These are phyloP conservation scores for Heliosperma pusillum DNA, from an alignment of 148 eudicot genomes.

Conservation along the genomic window DNA sequence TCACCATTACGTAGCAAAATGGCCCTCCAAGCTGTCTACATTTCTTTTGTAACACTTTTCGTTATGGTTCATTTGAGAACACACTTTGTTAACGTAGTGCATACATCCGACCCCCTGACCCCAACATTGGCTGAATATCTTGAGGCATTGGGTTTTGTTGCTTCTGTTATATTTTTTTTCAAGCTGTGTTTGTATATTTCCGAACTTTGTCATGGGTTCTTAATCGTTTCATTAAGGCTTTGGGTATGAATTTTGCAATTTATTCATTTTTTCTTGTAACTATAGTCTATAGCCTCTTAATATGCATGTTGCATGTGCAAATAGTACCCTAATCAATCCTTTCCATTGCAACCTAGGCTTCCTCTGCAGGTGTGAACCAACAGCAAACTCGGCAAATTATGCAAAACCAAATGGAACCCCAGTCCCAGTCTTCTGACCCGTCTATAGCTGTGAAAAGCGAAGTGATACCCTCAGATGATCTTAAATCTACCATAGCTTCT, in stretches of 20 bases:
- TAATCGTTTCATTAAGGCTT: background rate
- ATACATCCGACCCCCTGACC: background rate
- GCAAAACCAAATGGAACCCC: constrained; percentile 39
- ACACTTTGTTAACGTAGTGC: background rate
- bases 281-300: background rate
- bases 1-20: too few species aligned
- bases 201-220: background rate
- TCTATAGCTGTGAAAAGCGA: constrained; percentile 38
- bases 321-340: constrained; percentile 11
- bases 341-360: constrained; percentile 33
- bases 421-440: constrained; percentile 42
- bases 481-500: constrained; percentile 24
- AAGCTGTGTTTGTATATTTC: background rate
- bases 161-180: background rate
- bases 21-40: too few species aligned
- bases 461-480: constrained; percentile 37
- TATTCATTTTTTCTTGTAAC: background rate
- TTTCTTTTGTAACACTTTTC: too few species aligned
- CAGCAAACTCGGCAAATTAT: constrained; percentile 38
- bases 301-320: background rate
- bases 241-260: background rate
- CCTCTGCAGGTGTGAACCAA: constrained; percentile 44
- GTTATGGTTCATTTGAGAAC: background rate
- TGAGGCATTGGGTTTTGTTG: background rate
- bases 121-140: background rate